Evolutionary conservation across 2,329 filamentous ascomycete species (phyloP).

Genomic region (Metarhizium robertsii): DNA sequence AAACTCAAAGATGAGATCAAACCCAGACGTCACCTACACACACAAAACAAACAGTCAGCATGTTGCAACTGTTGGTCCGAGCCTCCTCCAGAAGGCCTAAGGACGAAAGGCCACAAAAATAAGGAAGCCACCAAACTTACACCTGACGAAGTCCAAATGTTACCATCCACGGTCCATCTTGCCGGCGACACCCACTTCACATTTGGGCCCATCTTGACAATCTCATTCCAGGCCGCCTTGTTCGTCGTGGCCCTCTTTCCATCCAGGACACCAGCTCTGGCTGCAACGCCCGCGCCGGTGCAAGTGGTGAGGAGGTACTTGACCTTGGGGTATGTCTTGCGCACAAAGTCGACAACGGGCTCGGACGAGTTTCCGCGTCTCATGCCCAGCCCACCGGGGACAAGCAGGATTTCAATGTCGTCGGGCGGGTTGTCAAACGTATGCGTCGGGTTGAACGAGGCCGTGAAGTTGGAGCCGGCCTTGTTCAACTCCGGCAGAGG

Average conservation of each 20-base stretch:
- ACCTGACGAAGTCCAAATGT: slow-evolving; percentile 56
- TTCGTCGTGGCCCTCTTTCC: slow-evolving; percentile 55
- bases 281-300: slow-evolving; percentile 50
- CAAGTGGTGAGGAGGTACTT: slow-evolving; percentile 56
- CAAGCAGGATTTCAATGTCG: slow-evolving; percentile 44
- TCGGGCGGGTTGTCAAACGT: slow-evolving; percentile 41
- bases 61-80: not conserved
- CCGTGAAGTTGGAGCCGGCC: slow-evolving; percentile 19
- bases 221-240: slow-evolving; percentile 43
- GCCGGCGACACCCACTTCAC: slow-evolving; percentile 52
- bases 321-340: slow-evolving; percentile 32
- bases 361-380: slow-evolving; percentile 17
- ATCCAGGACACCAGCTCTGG: slow-evolving; percentile 48
- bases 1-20: slow-evolving; percentile 12
- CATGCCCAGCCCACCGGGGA: slow-evolving; percentile 52
- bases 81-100: too few relatives aligned
- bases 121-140: slow-evolving; percentile 14
- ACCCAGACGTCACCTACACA: slow-evolving; percentile 7
- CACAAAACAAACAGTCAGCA: not conserved
- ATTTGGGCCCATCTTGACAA: slow-evolving; percentile 32
- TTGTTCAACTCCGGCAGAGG: slow-evolving; percentile 10
- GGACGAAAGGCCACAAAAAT: not conserved
- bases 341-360: slow-evolving; percentile 30
- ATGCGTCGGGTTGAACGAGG: slow-evolving; percentile 29
- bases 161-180: slow-evolving; percentile 55